A percentile compares a stretch with the other conserved stretches of the same genome.
Evolutionary conservation across 306 rosid genomes (phyloP).

Genomic region (Lagenaria siceraria): DNA sequence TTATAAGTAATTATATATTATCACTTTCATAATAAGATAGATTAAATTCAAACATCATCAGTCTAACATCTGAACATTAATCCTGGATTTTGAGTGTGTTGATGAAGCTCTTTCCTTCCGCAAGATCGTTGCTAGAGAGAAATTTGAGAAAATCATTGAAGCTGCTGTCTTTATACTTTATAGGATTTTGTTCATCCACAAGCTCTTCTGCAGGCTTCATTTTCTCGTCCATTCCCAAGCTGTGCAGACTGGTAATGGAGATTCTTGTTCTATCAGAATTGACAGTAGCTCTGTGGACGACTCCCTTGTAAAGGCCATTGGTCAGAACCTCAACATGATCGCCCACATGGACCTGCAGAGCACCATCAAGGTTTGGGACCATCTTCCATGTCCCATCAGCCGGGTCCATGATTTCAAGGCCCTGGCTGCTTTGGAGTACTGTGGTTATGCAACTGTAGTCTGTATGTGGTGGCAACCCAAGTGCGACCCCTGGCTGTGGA

Average conservation of each 20-base stretch:
- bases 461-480: constrained; percentile 50
- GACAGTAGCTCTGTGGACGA: constrained; percentile 20
- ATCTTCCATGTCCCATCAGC: constrained; percentile 13
- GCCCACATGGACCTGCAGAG: constrained; percentile 24
- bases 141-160: constrained; percentile 41
- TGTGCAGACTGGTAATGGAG: constrained; percentile 25
- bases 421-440: constrained; percentile 20
- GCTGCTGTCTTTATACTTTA: constrained; percentile 22
- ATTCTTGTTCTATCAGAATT: constrained; percentile 16
- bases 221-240: constrained; percentile 28
- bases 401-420: constrained; percentile 23
- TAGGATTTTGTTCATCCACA: constrained; percentile 15
- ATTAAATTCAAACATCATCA: not conserved
- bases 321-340: constrained; percentile 31
- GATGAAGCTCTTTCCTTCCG: constrained; percentile 36
- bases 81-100: constrained; percentile 22
- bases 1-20: not conserved
- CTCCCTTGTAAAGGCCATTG: constrained; percentile 23
- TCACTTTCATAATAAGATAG: not conserved
- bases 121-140: constrained; percentile 25
- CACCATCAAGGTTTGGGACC: constrained; percentile 10
- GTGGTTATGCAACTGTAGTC: constrained; percentile 42
- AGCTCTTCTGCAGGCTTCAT: constrained; percentile 25
- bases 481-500: constrained; percentile 27
- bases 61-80: not conserved